Evolutionary conservation across 2,329 filamentous ascomycete genomes (phyloP), one percentile per base, ranked within the genome.

Genomic region (Parastagonospora avenae): DNA sequence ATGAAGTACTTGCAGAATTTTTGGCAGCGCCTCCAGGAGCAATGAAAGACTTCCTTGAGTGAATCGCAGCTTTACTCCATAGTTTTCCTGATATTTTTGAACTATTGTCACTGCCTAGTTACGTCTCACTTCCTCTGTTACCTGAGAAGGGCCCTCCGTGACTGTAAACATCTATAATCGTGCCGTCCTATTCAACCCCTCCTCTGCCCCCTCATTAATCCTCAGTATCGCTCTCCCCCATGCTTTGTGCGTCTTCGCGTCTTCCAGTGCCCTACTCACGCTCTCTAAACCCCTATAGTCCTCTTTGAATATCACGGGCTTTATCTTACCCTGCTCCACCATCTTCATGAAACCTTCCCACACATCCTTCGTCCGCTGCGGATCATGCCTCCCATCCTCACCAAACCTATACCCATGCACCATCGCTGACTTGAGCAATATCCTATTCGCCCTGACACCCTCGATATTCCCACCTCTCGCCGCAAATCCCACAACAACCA

Each of bases 401-500:
- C 83, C 83, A 60, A 80, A 86, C 39, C 83, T 74, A 54, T 67
- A 68, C 19, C 61, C 65, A 46, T 62, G 48, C 4, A 68, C 59
- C 52, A 62, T 57, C 14, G 59, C 61, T 7, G 49, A 52, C 52
- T 68, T 68, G 7, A 67, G 38, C 10, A 67, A 29, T 27, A 66
- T 61, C 24, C 59, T 49, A 29, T 69, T 68, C 9, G 60, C 57
- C 9, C 53, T 41, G 3, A 69, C 42, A 4, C 54, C 57, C 44
- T 86, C 83, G 71, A 85, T 80, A 7, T 78, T 68, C 0, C 81
- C 80, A 12, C 70, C 76, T 42, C 78, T 73, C 1, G 80, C 84
- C 5, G 82, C 83, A 62, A 86, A 87, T 0, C 84, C 84, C 2
- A 85, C 76, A 27, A 86, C 72, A 2, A 87, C 74, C 14, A 87